phyloP scores from a whole-genome alignment of 805 yeast genomes.

The Metschnikowia santaceciliae region DNA sequence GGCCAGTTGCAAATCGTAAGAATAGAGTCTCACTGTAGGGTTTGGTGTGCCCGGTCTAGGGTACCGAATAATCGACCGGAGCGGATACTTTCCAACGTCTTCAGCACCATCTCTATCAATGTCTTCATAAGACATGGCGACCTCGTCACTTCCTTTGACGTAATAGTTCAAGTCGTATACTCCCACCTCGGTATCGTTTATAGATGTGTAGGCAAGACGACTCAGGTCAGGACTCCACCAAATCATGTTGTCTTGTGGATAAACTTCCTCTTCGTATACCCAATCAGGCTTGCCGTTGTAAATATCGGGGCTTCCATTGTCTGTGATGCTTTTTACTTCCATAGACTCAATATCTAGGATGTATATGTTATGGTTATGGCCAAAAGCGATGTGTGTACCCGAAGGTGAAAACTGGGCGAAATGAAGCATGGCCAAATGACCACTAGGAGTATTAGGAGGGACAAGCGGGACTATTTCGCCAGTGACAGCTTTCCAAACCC shows the following conservation, averaged over 20 bases:
- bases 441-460: slow-evolving; percentile 18
- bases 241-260: slow-evolving; percentile 52
- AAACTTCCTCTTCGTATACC: slow-evolving; percentile 82
- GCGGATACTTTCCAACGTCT: slow-evolving; percentile 44
- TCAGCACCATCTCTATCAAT: slow-evolving; percentile 6
- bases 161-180: slow-evolving; percentile 50
- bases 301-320: slow-evolving; percentile 49
- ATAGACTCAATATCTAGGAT: slow-evolving; percentile 34
- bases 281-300: slow-evolving; percentile 75
- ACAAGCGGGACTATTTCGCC: slow-evolving; percentile 31
- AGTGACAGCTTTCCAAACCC: slow-evolving; percentile 31
- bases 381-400: slow-evolving; percentile 53
- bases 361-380: slow-evolving; percentile 53
- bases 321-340: slow-evolving; percentile 34
- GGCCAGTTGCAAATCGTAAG: slow-evolving; percentile 30
- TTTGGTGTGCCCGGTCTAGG: slow-evolving; percentile 70
- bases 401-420: slow-evolving; percentile 59
- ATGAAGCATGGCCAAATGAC: slow-evolving; percentile 22
- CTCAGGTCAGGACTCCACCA: slow-evolving; percentile 75
- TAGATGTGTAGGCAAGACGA: slow-evolving; percentile 49
- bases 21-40: slow-evolving; percentile 49
- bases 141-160: slow-evolving; percentile 28
- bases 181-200: slow-evolving; percentile 59
- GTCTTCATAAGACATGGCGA: slow-evolving; percentile 12
- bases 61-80: slow-evolving; percentile 46